Conservation (phyloP, 1,139 yeast species). For the Yamadazyma friedrichii region DNA sequence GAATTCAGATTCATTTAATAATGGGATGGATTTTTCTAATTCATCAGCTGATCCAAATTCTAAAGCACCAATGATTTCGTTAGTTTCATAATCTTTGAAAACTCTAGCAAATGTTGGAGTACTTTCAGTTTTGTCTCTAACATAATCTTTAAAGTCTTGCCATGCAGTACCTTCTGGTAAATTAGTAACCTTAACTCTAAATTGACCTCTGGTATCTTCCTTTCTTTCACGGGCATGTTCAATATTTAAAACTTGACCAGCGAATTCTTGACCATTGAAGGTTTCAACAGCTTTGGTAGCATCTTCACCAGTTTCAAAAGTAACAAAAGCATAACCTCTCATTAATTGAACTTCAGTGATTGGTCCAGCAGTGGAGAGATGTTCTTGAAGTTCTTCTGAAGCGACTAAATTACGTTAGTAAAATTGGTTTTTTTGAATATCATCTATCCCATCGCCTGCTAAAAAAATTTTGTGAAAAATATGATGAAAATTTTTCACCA, state of each 20-base stretch:
- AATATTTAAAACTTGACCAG: conserved; percentile 64
- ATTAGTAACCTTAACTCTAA: conserved; percentile 65
- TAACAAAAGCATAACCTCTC: conserved; percentile 77
- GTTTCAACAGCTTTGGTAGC: conserved; percentile 68
- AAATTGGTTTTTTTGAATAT: not conserved
- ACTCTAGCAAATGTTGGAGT: conserved; percentile 75
- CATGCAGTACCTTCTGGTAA: conserved; percentile 77
- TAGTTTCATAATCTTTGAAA: conserved; percentile 53
- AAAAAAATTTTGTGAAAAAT: not conserved
- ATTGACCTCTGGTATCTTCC: conserved; percentile 65
- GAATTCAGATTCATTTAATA: conserved; percentile 69
- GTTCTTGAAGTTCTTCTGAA: conserved; percentile 63
- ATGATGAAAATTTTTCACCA: too few relatives aligned
- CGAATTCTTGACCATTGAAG: conserved; percentile 54
- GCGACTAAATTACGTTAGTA: conserved; percentile 28
- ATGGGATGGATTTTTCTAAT: conserved; percentile 64
- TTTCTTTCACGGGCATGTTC: conserved; percentile 67
- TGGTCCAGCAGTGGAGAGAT: conserved; percentile 64
- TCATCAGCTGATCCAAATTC: conserved; percentile 79
- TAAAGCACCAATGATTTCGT: conserved; percentile 72
- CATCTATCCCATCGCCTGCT: not conserved
- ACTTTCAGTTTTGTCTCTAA: conserved; percentile 64
- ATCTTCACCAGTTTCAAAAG: conserved; percentile 63
- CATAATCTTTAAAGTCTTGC: conserved; percentile 84
- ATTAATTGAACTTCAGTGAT: conserved; percentile 65